These are phyloP conservation scores for Danielozyma ontarioensis DNA, from an alignment of 805 yeast species.

Conservation along the genomic window DNA sequence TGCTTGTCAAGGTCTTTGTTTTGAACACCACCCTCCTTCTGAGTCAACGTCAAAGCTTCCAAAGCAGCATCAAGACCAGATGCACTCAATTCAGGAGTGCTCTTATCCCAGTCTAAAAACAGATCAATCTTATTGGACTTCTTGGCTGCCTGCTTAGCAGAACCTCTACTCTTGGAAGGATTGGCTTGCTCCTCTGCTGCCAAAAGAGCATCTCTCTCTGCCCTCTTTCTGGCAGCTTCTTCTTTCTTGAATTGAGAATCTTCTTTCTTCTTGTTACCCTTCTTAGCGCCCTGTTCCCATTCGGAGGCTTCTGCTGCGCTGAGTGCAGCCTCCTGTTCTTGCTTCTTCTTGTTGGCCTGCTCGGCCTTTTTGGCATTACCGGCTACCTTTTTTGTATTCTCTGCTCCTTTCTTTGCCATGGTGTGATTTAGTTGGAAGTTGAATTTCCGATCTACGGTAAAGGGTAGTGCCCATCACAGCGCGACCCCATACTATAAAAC, in stretches of 20 bases:
- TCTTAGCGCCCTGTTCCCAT: slow-evolving; percentile 73
- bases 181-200: slow-evolving; percentile 60
- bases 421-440: not conserved
- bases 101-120: slow-evolving; percentile 51
- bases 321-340: slow-evolving; percentile 40
- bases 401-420: slow-evolving; percentile 48
- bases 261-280: slow-evolving; percentile 63
- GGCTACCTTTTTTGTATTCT: slow-evolving; percentile 52
- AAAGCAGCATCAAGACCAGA: slow-evolving; percentile 73
- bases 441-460: too few species aligned
- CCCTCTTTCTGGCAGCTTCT: slow-evolving; percentile 73
- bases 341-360: slow-evolving; percentile 51
- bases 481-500: too few species aligned
- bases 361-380: slow-evolving; percentile 68
- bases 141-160: slow-evolving; percentile 59
- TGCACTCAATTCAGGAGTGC: slow-evolving; percentile 54
- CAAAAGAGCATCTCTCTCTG: slow-evolving; percentile 70
- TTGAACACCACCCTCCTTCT: slow-evolving; percentile 50
- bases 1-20: slow-evolving; percentile 72
- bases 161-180: slow-evolving; percentile 63
- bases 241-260: slow-evolving; percentile 65
- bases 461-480: too few species aligned
- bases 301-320: slow-evolving; percentile 54
- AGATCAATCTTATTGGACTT: slow-evolving; percentile 63
- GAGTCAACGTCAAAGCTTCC: slow-evolving; percentile 68